Evolutionary conservation across 805 yeast species (phyloP), one percentile per base, ranked within the genome.

Genomic region (Cyberlindnera americana): DNA sequence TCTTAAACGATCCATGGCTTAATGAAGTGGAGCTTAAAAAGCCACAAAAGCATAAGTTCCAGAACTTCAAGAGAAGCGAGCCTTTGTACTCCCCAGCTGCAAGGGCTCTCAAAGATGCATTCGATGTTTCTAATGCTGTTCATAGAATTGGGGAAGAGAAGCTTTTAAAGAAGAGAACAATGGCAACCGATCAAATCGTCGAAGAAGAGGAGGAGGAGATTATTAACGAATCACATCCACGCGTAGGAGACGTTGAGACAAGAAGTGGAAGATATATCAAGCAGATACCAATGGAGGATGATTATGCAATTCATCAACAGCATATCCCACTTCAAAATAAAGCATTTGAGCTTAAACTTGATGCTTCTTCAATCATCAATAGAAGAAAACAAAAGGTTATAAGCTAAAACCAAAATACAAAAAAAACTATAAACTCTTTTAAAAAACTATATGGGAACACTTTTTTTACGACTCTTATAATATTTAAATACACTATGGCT

Each of bases 61-160:
- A 32, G 6, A 55, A 57, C 29, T 54, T 50, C 41, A 51, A 50
- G 38, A 43, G 54, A 47, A 22, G 57, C 22, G 44, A 55, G 43
- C 46, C 60, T 40, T 38, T 50, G 51, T 78, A 75, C 53, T 75
- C 83, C 3, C 89, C 89, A 5, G 88, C 86, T 3, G 88, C 89
- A 1, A 83, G 80, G 35, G 87, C 88, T 0, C 72, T 87, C 62
- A 78, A 86, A 49, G 95, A 87, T 53, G 95, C 90, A 11, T 87
- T 87, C 60, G 95, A 87, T 53, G 78, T 87, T 8, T 80, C 89
- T 21, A 83, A 87, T 36, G 95, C 95, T 6, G 88, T 87, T 14
- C 91, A 86, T 56, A 78, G 95, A 53, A 49, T 50, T 19, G 61
- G 60, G 1, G 60, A 54, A 29, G 56, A 52, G 24, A 50, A 49